Conservation (phyloP, 352 stramenopile genomes). For the Poterioochromonas sp. region DNA sequence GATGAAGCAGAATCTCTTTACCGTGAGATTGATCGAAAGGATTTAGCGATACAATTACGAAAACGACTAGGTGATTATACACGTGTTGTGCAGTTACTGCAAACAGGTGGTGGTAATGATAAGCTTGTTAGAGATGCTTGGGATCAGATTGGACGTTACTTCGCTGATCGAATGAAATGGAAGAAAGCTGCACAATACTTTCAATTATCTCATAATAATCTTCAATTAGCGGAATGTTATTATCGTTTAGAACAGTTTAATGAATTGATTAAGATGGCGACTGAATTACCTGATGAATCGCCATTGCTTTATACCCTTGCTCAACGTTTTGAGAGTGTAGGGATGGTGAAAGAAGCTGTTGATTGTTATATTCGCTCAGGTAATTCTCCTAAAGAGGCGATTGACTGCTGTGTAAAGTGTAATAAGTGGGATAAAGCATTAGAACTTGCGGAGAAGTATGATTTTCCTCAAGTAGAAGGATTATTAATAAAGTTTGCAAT, state of each 20-base stretch:
- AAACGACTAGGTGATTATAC: conserved; percentile 80
- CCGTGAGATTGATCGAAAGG: conserved; percentile 82
- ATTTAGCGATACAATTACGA: conserved; percentile 77
- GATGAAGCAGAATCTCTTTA: conserved; percentile 80
- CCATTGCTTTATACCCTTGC: conserved; percentile 69
- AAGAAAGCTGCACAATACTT: conserved; percentile 82
- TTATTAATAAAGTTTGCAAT: conserved; percentile 75
- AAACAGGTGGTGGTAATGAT: conserved; percentile 24
- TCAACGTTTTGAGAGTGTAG: conserved; percentile 64
- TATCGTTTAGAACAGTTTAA: conserved; percentile 77
- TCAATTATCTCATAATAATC: conserved; percentile 62
- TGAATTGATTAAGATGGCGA: conserved; percentile 66
- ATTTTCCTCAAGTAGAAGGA: conserved; percentile 85
- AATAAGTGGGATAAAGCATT: conserved; percentile 83
- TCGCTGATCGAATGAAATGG: conserved; percentile 77
- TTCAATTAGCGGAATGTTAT: conserved; percentile 69
- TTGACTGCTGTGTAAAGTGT: conserved; percentile 78
- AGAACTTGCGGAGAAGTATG: conserved; percentile 71
- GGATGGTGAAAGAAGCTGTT: conserved; percentile 64
- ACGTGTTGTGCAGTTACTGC: conserved; percentile 58
- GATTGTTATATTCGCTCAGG: conserved; percentile 68
- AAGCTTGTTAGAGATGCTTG: conserved; percentile 54
- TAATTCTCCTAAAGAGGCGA: conserved; percentile 76
- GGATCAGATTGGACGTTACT: conserved; percentile 80
- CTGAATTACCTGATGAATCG: conserved; percentile 66